Base-by-base conservation (phyloP, 164 flowering plant genomes). In the Vitis vinifera region DNA sequence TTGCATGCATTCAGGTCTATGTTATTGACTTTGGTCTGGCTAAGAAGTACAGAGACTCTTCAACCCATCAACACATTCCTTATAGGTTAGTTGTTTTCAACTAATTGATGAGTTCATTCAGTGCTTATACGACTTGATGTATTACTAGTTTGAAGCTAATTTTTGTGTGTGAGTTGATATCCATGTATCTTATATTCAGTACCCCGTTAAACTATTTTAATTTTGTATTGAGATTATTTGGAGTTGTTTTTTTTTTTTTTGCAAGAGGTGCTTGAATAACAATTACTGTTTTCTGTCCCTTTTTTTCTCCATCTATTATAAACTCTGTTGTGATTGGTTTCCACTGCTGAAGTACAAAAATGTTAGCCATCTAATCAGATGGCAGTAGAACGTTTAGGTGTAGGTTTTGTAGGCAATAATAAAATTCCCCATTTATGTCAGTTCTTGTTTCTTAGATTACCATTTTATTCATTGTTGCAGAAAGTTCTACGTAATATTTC, bases 11-110 rank as follows among this genome's bases (percentile, higher is more conserved):
- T 52, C 52, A 88, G 93, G 91, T 89, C 13, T 89, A 85, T 67
- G 52, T 75, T 65, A 87, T 89, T 78, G 93, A 89, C 74, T 87
- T 89, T 79, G 93, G 93, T 68, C 83, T 89, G 62, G 93, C 93
- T 30, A 89, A 89, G 79, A 89, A 86, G 79, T 89, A 84, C 70
- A 84, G 87, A 66, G 93, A 89, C 74, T 68, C 84, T 17, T 65
- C 88, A 68, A 84, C 87, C 9, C 89, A 89, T 82, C 86, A 84
- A 19, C 93, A 89, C 60, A 89, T 89, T 75, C 89, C 91, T 50
- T 89, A 87, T 62, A 85, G 88, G 93, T 84, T 55, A 70, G 76
- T 57, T 59, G 4, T 65, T 12, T 66, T 29, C 13, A 55, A 65
- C 30, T 7, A 4, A 12, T 10, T n/a, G 51, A 62, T 50, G n/a